Conservation (phyloP, 495 filamentous ascomycete species). For the Penicillium desertorum region DNA sequence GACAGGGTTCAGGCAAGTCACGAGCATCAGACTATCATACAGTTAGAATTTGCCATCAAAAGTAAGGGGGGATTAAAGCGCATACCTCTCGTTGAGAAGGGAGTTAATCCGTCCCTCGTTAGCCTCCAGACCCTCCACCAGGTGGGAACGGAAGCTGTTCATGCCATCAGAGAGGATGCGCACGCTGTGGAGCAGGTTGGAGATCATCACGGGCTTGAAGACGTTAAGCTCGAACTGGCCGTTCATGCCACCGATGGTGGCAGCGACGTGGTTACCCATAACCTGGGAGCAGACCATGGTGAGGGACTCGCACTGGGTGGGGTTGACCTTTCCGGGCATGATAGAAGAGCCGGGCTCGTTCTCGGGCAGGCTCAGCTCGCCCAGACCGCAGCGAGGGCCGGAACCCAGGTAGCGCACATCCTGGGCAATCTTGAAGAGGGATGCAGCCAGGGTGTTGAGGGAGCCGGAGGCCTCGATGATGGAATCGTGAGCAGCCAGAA, state of each 20-base stretch:
- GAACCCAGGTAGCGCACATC: slow-evolving; percentile 96
- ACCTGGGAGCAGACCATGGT: slow-evolving; percentile 98
- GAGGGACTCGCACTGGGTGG: slow-evolving; percentile 95
- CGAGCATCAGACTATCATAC: slow-evolving; percentile 82
- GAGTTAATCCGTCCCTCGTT: slow-evolving; percentile 87
- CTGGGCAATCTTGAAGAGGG: slow-evolving; percentile 97
- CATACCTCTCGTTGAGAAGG: slow-evolving; percentile 82
- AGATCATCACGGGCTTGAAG: slow-evolving; percentile 95
- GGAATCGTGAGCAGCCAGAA: slow-evolving; percentile 95
- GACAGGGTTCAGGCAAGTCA: slow-evolving; percentile 96
- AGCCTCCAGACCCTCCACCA: slow-evolving; percentile 84
- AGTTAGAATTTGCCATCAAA: slow-evolving; percentile 24
- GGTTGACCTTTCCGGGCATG: slow-evolving; percentile 99
- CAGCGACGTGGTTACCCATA: slow-evolving; percentile 92
- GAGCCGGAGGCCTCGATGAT: slow-evolving; percentile 90
- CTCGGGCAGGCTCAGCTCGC: slow-evolving; percentile 88
- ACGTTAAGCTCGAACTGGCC: slow-evolving; percentile 99
- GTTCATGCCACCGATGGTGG: slow-evolving; percentile 91
- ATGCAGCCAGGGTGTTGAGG: slow-evolving; percentile 88
- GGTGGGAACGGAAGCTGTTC: slow-evolving; percentile 89
- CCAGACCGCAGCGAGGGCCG: slow-evolving; percentile 91
- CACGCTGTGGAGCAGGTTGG: slow-evolving; percentile 88
- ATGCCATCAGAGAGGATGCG: slow-evolving; percentile 88
- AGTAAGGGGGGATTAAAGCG: slow-evolving; percentile 12
- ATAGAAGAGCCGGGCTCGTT: slow-evolving; percentile 97